A percentile compares a stretch with the other conserved stretches of the same genome.
phyloP scores from a whole-genome alignment of 2,329 filamentous ascomycete genomes.

The Aquanectria penicillioides region DNA sequence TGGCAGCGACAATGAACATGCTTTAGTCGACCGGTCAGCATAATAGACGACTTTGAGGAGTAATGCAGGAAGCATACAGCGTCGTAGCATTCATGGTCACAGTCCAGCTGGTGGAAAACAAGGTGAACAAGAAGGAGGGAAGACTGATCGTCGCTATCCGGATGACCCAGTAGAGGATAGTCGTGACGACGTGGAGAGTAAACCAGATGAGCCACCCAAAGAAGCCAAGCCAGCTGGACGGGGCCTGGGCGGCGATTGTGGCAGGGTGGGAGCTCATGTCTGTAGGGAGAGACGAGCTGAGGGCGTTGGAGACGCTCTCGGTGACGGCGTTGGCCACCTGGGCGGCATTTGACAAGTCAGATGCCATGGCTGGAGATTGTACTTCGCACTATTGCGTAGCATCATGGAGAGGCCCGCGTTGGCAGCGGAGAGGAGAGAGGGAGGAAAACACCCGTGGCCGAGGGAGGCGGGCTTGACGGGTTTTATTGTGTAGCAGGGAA shows the following conservation, averaged over 20 bases:
- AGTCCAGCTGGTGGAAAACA: conserved; percentile 92
- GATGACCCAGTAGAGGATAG: conserved; percentile 79
- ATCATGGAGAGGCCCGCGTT: conserved; percentile 46
- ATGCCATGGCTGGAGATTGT: conserved; percentile 52
- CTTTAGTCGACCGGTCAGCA: conserved; percentile 50
- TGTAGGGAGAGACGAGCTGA: conserved; percentile 49
- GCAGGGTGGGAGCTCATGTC: conserved; percentile 49
- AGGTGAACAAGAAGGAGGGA: conserved; percentile 86
- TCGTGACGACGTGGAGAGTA: conserved; percentile 65
- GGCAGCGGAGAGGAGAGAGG: too few species aligned
- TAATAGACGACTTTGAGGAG: neutral
- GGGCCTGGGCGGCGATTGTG: conserved; percentile 50
- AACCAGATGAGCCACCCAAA: conserved; percentile 65
- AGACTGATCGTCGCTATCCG: conserved; percentile 89
- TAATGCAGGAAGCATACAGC: conserved; percentile 65
- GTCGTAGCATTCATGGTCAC: conserved; percentile 99
- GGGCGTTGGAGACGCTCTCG: conserved; percentile 44
- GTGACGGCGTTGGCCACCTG: conserved; percentile 47
- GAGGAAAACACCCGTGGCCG: conserved; percentile 21
- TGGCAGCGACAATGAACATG: conserved; percentile 78
- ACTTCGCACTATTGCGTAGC: conserved; percentile 46
- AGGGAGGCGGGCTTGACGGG: conserved; percentile 15
- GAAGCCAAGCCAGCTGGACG: conserved; percentile 66
- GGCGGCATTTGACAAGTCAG: conserved; percentile 51
- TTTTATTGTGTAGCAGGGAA: conserved; percentile 37